Evolutionary conservation across 306 rosid species (phyloP).

Genomic region (Betula pendula): DNA sequence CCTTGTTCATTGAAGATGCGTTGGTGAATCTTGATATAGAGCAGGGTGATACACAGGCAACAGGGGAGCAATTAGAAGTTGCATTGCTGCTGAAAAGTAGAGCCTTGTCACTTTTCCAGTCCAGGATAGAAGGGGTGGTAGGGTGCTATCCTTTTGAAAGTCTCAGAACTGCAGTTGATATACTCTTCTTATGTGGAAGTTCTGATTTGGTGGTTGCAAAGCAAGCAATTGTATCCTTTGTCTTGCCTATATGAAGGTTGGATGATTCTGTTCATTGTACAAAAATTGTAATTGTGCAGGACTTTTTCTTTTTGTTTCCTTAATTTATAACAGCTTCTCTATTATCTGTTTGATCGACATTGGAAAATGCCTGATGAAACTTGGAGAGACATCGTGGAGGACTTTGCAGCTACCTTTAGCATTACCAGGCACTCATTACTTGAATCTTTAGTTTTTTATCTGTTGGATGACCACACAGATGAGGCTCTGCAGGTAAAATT

Average conservation of each 20-base stretch:
- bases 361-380: slow-evolving; percentile 82
- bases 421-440: slow-evolving; percentile 72
- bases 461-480: slow-evolving; percentile 80
- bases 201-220: slow-evolving; percentile 84
- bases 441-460: slow-evolving; percentile 80
- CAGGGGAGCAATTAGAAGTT: slow-evolving; percentile 59
- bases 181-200: slow-evolving; percentile 81
- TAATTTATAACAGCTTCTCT: slow-evolving; percentile 71
- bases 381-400: slow-evolving; percentile 80
- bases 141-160: slow-evolving; percentile 83
- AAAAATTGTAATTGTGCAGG: slow-evolving; percentile 18
- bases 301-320: slow-evolving; percentile 38
- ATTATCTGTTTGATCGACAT: slow-evolving; percentile 89
- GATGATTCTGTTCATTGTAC: slow-evolving; percentile 15
- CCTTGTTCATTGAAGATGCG: slow-evolving; percentile 95
- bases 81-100: slow-evolving; percentile 63
- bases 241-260: slow-evolving; percentile 7
- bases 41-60: slow-evolving; percentile 39
- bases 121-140: slow-evolving; percentile 55
- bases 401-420: slow-evolving; percentile 79
- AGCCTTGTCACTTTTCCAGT: slow-evolving; percentile 42
- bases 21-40: slow-evolving; percentile 74
- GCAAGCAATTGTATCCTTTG: slow-evolving; percentile 97
- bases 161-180: slow-evolving; percentile 78
- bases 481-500: slow-evolving; percentile 79